These are phyloP conservation scores for Ogataea zsoltii DNA, from an alignment of 805 yeast species.

Conservation along the genomic window DNA sequence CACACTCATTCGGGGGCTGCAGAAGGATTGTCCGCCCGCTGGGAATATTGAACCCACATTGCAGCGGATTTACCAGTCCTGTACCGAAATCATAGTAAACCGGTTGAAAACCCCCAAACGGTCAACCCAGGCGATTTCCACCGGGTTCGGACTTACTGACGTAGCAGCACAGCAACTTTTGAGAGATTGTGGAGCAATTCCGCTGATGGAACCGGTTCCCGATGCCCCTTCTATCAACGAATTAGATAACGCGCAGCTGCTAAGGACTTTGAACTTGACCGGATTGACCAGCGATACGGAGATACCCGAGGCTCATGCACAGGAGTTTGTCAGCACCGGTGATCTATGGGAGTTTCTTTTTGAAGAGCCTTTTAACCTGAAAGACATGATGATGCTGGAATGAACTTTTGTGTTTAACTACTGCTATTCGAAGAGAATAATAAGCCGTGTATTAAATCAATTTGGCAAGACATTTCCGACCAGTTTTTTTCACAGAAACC, in stretches of 20 bases:
- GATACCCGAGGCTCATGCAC: neutral
- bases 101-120: too few relatives aligned
- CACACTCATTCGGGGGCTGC: conserved; percentile 10
- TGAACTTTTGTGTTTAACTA: too few relatives aligned
- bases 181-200: conserved; percentile 1
- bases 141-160: too few relatives aligned
- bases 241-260: conserved; percentile 6
- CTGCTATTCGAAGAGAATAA: too few relatives aligned
- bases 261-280: conserved; percentile 5
- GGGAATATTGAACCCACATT: conserved; percentile 13
- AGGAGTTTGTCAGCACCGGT: conserved; percentile 5
- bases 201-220: neutral
- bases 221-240: neutral
- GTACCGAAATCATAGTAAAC: conserved; percentile 5
- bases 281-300: neutral
- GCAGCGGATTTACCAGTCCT: conserved; percentile 7
- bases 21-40: conserved; percentile 24
- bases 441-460: too few relatives aligned
- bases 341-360: conserved; percentile 17
- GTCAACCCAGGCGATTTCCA: too few relatives aligned
- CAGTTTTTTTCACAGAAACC: too few relatives aligned
- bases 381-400: conserved; percentile 15
- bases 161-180: too few relatives aligned
- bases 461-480: too few relatives aligned
- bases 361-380: conserved; percentile 18